A percentile compares a stretch with the other conserved stretches of the same genome.
Evolutionary conservation across 2,329 filamentous ascomycete genomes (phyloP).

Genomic region (Rhynchosporium secalis): DNA sequence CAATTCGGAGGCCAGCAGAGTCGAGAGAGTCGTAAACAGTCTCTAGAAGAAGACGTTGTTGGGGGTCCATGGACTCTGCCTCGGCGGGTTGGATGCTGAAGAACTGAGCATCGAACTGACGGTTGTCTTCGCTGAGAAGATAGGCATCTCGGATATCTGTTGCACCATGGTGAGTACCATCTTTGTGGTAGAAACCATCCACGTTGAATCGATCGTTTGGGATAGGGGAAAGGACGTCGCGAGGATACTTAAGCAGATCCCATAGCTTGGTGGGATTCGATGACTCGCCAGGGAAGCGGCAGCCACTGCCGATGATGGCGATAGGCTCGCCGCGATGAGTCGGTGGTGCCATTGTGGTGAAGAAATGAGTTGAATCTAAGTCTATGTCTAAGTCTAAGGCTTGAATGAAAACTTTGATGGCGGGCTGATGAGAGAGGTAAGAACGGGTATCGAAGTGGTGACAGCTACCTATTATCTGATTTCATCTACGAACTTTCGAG

Average conservation of each 20-base stretch:
- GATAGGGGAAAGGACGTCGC: slow-evolving; percentile 24
- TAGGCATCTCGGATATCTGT: slow-evolving; percentile 17
- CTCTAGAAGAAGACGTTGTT: slow-evolving; percentile 36
- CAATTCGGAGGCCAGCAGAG: slow-evolving; percentile 29
- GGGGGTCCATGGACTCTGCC: slow-evolving; percentile 38
- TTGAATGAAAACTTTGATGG: too few relatives aligned
- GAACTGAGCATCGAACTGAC: slow-evolving; percentile 17
- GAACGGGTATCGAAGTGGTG: too few relatives aligned
- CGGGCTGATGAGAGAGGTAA: too few relatives aligned
- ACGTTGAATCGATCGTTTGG: slow-evolving; percentile 46
- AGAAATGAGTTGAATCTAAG: not conserved
- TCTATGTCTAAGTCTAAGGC: not conserved
- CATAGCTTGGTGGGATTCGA: slow-evolving; percentile 37
- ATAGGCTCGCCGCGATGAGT: slow-evolving; percentile 12
- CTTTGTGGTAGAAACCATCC: slow-evolving; percentile 53
- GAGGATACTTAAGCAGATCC: slow-evolving; percentile 36
- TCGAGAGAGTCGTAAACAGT: slow-evolving; percentile 38
- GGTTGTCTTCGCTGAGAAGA: slow-evolving; percentile 16
- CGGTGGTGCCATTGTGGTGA: not conserved
- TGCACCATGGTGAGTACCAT: slow-evolving; percentile 29
- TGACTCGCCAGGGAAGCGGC: slow-evolving; percentile 15
- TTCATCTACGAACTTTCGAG: too few relatives aligned
- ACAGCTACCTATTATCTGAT: too few relatives aligned
- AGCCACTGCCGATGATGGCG: slow-evolving; percentile 20
- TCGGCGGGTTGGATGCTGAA: slow-evolving; percentile 25